These are phyloP conservation scores for Talaromyces sp. DNA, from an alignment of 2,329 filamentous ascomycete genomes.

Conservation along the genomic window DNA sequence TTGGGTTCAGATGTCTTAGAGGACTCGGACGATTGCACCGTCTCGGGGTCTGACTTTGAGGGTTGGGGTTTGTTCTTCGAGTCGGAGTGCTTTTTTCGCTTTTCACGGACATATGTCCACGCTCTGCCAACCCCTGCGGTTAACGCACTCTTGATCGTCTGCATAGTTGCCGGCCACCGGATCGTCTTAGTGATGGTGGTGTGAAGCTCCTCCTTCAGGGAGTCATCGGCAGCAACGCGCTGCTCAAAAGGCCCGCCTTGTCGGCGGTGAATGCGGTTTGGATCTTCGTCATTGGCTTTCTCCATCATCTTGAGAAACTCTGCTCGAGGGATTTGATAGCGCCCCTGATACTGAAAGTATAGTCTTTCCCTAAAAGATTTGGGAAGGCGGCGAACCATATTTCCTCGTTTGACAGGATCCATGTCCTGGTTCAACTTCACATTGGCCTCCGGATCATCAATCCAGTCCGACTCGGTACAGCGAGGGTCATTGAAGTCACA, in stretches of 20 bases:
- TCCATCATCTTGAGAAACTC: slow-evolving; percentile 86
- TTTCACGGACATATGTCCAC: slow-evolving; percentile 75
- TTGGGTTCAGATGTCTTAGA: not conserved
- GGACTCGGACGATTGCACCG: not conserved
- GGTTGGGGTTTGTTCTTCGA: slow-evolving; percentile 21
- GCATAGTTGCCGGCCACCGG: slow-evolving; percentile 83
- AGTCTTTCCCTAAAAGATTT: slow-evolving; percentile 80
- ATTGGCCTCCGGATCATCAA: slow-evolving; percentile 59
- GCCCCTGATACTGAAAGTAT: slow-evolving; percentile 92
- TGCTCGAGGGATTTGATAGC: slow-evolving; percentile 75
- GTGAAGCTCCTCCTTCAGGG: slow-evolving; percentile 67
- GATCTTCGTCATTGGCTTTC: slow-evolving; percentile 63
- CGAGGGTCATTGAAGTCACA: slow-evolving; percentile 68
- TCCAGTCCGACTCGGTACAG: slow-evolving; percentile 57
- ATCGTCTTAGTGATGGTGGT: slow-evolving; percentile 82
- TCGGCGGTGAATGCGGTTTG: slow-evolving; percentile 62
- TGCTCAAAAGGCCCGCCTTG: slow-evolving; percentile 82
- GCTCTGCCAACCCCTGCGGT: slow-evolving; percentile 70
- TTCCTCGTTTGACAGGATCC: slow-evolving; percentile 83
- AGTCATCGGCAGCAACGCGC: slow-evolving; percentile 68
- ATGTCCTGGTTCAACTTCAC: slow-evolving; percentile 79
- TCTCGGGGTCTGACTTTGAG: not conserved
- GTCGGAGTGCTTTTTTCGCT: slow-evolving; percentile 60
- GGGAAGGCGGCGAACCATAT: slow-evolving; percentile 92
- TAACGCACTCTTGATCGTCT: slow-evolving; percentile 77